A percentile compares a stretch with the other conserved stretches of the same genome.
Evolutionary conservation across 345 rosid species (phyloP).

Genomic region (Citrus unshiu): DNA sequence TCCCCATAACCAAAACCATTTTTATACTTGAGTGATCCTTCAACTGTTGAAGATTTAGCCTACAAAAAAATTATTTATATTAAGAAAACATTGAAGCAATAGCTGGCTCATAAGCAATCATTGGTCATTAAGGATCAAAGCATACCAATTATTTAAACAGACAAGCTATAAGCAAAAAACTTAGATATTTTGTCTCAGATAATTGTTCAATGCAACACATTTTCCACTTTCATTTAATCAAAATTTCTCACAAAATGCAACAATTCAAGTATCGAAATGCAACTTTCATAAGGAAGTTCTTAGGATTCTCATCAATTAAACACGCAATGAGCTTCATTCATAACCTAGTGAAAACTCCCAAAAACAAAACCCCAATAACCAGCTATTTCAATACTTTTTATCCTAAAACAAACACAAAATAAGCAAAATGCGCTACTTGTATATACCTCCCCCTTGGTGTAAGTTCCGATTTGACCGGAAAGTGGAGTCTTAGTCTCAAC

Average conservation of each 20-base stretch:
- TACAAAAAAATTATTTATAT: constrained; percentile 34
- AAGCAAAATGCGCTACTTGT: not conserved
- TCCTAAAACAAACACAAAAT: not conserved
- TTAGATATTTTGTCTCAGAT: not conserved
- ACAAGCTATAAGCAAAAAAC: not conserved
- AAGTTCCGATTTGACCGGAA: constrained; percentile 70
- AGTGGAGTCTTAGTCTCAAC: constrained; percentile 56
- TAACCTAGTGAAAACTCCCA: not conserved
- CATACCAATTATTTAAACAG: not conserved
- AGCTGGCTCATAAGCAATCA: not conserved
- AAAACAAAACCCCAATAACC: not conserved
- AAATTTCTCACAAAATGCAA: not conserved
- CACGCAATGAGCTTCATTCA: not conserved
- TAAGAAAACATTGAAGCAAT: constrained; percentile 4
- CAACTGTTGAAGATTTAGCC: constrained; percentile 79
- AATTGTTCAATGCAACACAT: not conserved
- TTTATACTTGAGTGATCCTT: constrained; percentile 77
- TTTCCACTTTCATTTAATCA: not conserved
- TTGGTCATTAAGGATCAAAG: not conserved
- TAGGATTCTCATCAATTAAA: not conserved
- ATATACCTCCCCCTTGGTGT: constrained; percentile 67
- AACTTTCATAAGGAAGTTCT: not conserved
- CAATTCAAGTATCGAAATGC: not conserved
- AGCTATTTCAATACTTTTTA: not conserved
- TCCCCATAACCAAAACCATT: constrained; percentile 90